phyloP scores from a whole-genome alignment of 2,329 filamentous ascomycete genomes.

The Gremmenia infestans region DNA sequence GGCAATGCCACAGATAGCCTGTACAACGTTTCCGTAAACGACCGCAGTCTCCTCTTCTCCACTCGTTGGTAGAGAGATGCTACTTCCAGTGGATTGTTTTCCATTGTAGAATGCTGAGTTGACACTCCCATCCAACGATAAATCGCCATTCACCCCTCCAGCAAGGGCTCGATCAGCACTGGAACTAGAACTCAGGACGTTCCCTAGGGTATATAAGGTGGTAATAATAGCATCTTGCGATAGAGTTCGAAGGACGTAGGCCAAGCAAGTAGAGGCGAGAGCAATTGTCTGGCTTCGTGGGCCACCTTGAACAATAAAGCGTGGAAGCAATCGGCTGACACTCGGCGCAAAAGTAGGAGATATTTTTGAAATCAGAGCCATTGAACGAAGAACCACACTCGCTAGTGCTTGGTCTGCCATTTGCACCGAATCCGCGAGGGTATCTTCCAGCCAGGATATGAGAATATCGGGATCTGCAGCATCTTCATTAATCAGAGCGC shows the following conservation, averaged over 20 bases:
- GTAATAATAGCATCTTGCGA: conserved; percentile 93
- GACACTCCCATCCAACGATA: conserved; percentile 44
- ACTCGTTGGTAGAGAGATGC: conserved; percentile 70
- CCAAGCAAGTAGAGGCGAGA: conserved; percentile 79
- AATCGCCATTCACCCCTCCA: conserved; percentile 42
- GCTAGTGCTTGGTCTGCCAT: conserved; percentile 78
- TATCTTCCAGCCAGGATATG: conserved; percentile 80
- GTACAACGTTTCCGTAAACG: conserved; percentile 84
- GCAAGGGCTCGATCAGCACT: conserved; percentile 41
- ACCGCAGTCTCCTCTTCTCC: conserved; percentile 74
- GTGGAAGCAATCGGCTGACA: conserved; percentile 73
- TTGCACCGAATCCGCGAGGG: conserved; percentile 71
- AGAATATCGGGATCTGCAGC: conserved; percentile 74
- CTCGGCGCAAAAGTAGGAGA: conserved; percentile 68
- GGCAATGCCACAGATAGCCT: conserved; percentile 89
- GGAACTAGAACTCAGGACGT: conserved; percentile 75
- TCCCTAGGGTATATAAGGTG: conserved; percentile 93
- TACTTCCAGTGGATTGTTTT: conserved; percentile 62
- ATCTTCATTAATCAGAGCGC: conserved; percentile 75
- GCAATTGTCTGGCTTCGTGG: conserved; percentile 64
- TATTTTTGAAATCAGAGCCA: conserved; percentile 75
- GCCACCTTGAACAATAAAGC: conserved; percentile 81
- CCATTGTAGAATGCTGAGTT: conserved; percentile 46
- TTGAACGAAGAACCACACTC: conserved; percentile 70
- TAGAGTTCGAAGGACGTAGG: conserved; percentile 72